These are phyloP conservation scores for Fusarium sp. DNA, from an alignment of 2,329 filamentous ascomycete species.

Conservation along the genomic window DNA sequence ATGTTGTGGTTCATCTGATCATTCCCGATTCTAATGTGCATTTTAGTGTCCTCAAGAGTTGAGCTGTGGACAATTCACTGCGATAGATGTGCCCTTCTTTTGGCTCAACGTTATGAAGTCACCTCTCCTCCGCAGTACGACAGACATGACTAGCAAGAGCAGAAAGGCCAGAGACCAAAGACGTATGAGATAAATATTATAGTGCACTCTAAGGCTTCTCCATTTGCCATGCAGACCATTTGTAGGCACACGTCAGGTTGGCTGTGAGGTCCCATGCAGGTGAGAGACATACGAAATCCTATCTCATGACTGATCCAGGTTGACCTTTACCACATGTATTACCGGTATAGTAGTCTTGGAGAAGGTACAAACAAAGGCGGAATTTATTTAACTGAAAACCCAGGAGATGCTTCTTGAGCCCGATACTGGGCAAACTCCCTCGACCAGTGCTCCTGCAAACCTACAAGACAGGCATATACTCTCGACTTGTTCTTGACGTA, in stretches of 20 bases:
- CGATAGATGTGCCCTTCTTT: too few relatives aligned
- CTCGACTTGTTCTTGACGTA: neutral
- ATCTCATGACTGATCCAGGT: neutral
- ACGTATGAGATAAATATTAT: accelerated
- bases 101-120: neutral
- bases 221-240: neutral
- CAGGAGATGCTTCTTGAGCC: accelerated
- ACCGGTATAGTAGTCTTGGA: accelerated
- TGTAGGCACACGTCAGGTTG: accelerated
- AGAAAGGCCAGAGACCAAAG: neutral
- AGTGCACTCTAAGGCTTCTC: accelerated
- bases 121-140: accelerated
- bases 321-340: accelerated
- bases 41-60: neutral
- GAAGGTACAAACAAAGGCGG: accelerated
- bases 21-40: accelerated
- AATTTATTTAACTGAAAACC: accelerated
- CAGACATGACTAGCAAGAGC: accelerated
- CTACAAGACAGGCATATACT: neutral
- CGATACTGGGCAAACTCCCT: neutral
- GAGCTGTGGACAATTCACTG: accelerated
- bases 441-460: neutral
- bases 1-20: accelerated
- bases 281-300: too few relatives aligned
- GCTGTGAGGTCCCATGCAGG: neutral